Conservation (phyloP, 2,329 filamentous ascomycete genomes). For the Venturia asperata region DNA sequence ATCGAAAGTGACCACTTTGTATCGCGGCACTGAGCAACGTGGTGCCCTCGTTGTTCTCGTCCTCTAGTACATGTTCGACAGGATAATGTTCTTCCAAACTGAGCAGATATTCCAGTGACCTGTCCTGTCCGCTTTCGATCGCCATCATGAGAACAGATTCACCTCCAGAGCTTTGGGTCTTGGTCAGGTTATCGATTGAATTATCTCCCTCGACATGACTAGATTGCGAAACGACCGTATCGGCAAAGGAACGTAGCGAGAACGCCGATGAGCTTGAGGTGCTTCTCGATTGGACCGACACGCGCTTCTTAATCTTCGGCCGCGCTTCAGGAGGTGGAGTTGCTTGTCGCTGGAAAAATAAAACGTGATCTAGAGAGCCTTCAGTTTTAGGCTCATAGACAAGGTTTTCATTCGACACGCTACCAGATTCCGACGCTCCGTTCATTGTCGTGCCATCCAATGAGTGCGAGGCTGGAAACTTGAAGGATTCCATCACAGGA, state of each 20-base stretch:
- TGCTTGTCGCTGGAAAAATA: constrained; percentile 70
- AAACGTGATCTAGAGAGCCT: constrained; percentile 67
- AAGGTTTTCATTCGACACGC: not conserved
- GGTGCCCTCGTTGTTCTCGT: constrained; percentile 83
- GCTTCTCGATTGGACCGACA: constrained; percentile 84
- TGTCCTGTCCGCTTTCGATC: constrained; percentile 54
- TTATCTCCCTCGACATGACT: constrained; percentile 77
- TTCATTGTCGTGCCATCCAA: constrained; percentile 27
- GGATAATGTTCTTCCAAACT: constrained; percentile 71
- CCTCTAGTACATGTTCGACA: constrained; percentile 62
- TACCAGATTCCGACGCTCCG: constrained; percentile 26
- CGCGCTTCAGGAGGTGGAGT: constrained; percentile 40
- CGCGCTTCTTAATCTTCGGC: constrained; percentile 61
- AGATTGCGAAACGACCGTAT: constrained; percentile 65
- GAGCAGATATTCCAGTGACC: constrained; percentile 72
- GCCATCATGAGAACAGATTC: constrained; percentile 67
- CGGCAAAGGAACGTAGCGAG: constrained; percentile 73
- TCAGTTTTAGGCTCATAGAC: constrained; percentile 24
- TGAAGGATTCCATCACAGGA: constrained; percentile 9
- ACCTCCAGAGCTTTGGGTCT: constrained; percentile 62
- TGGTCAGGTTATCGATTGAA: constrained; percentile 69
- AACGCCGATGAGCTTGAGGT: constrained; percentile 79
- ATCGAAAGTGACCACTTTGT: constrained; percentile 67
- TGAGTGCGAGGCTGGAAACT: constrained; percentile 14
- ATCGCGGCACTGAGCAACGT: constrained; percentile 85